A percentile compares a stretch with the other conserved stretches of the same genome.
phyloP scores from a whole-genome alignment of 2,329 filamentous ascomycete genomes.

The Xylaria multiplex region DNA sequence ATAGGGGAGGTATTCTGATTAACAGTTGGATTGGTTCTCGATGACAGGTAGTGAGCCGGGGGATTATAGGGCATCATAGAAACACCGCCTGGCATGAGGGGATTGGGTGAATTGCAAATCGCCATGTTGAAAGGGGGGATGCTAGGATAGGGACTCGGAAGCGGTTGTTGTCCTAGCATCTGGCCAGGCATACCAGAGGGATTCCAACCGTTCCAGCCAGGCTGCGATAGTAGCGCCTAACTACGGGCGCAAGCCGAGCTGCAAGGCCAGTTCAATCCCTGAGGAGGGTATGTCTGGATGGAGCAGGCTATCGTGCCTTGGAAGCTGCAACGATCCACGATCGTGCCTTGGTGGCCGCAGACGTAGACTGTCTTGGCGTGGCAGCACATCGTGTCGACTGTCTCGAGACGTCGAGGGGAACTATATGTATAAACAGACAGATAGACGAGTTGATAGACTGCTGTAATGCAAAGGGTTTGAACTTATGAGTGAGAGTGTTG shows the following conservation, averaged over 20 bases:
- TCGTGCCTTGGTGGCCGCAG: slow-evolving; percentile 15
- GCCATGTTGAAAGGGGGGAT: background rate
- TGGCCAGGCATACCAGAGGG: background rate
- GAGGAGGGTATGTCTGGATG: background rate
- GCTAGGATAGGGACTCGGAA: no score
- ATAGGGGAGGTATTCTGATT: no score
- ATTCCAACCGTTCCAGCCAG: background rate
- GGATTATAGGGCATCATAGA: no score
- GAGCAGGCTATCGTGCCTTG: background rate
- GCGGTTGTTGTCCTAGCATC: background rate
- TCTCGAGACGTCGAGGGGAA: background rate
- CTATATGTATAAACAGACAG: background rate
- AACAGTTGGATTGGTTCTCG: no score
- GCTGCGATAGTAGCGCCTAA: slow-evolving; percentile 3
- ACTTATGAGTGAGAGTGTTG: no score
- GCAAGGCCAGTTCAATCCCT: background rate
- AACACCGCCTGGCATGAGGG: no score
- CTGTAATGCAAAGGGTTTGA: background rate
- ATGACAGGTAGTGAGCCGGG: no score
- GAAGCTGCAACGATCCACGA: background rate
- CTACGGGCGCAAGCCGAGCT: slow-evolving; percentile 10
- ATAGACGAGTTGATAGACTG: background rate
- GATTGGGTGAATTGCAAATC: no score
- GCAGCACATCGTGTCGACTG: slow-evolving; percentile 13
- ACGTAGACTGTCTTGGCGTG: background rate